phyloP scores from a whole-genome alignment of 2,329 filamentous ascomycete genomes.

The Talaromyces marneffei region DNA sequence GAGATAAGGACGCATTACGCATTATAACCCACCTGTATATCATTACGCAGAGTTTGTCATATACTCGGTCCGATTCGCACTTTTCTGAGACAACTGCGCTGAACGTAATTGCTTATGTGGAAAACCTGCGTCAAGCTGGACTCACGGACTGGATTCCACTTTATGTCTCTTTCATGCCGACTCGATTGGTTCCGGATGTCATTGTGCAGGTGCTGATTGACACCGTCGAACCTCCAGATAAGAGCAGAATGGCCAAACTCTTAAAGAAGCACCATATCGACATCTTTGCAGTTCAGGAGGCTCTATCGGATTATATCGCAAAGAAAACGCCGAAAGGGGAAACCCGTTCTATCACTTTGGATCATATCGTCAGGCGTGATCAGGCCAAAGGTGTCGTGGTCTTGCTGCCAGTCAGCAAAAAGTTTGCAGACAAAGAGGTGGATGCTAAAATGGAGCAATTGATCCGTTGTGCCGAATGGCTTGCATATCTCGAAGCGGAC shows the following conservation, averaged over 20 bases:
- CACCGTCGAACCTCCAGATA: conserved; percentile 59
- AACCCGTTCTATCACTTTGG: conserved; percentile 2
- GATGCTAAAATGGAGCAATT: conserved; percentile 63
- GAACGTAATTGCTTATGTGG: conserved; percentile 74
- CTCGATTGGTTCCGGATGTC: conserved; percentile 60
- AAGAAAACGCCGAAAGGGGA: neutral
- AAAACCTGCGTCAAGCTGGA: conserved; percentile 65
- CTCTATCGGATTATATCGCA: conserved; percentile 48
- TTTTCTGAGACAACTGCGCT: conserved; percentile 57
- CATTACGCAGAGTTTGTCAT: conserved; percentile 57
- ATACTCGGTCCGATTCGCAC: conserved; percentile 44
- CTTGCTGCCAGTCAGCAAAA: conserved; percentile 56
- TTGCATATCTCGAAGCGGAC: conserved; percentile 65
- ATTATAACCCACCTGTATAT: conserved; percentile 63
- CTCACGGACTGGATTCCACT: conserved; percentile 76
- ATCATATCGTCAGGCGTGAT: conserved; percentile 8
- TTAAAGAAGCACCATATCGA: conserved; percentile 72
- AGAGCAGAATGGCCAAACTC: conserved; percentile 63
- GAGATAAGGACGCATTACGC: conserved; percentile 57
- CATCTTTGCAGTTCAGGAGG: conserved; percentile 64
- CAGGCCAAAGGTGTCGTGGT: conserved; percentile 7
- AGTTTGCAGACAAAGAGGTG: conserved; percentile 62
- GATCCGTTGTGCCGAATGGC: conserved; percentile 80
- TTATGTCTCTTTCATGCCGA: conserved; percentile 74
- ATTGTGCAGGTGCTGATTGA: conserved; percentile 73